Percentiles rank a stretch among this genome's conserved stretches.
These are phyloP conservation scores for Acacia concinna DNA, from an alignment of 331 rosid species.

Conservation along the genomic window DNA sequence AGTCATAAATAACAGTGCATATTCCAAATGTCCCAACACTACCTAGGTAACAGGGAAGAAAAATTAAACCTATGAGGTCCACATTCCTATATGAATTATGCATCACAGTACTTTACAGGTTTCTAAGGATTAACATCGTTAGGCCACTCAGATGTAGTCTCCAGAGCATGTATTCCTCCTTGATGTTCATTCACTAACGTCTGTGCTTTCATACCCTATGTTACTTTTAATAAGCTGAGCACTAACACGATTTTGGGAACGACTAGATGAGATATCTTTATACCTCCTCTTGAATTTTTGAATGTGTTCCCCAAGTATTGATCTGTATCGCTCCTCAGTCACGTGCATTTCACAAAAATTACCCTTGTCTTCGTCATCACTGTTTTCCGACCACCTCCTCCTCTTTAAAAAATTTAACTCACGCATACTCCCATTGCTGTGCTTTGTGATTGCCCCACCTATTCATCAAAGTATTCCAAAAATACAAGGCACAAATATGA, in stretches of 20 bases:
- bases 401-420: slow-evolving; percentile 55
- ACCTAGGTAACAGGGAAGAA: slow-evolving; percentile 31
- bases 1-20: slow-evolving; percentile 1
- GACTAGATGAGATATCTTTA: slow-evolving; percentile 65
- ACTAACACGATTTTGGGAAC: slow-evolving; percentile 50
- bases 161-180: slow-evolving; percentile 57
- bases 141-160: slow-evolving; percentile 64
- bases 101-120: slow-evolving; percentile 52
- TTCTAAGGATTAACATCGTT: slow-evolving; percentile 58
- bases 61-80: slow-evolving; percentile 61
- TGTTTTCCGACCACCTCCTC: slow-evolving; percentile 58
- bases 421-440: slow-evolving; percentile 62
- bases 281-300: slow-evolving; percentile 81
- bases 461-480: slow-evolving; percentile 38
- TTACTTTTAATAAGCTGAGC: slow-evolving; percentile 48
- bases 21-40: slow-evolving; percentile 8
- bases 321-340: slow-evolving; percentile 80
- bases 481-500: slow-evolving; percentile 19
- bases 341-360: slow-evolving; percentile 48
- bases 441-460: slow-evolving; percentile 59
- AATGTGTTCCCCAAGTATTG: slow-evolving; percentile 94
- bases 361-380: slow-evolving; percentile 72
- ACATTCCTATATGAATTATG: slow-evolving; percentile 40
- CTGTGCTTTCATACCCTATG: slow-evolving; percentile 55
- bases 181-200: slow-evolving; percentile 60